These are phyloP conservation scores for Hapsidospora chrysogenum DNA, from an alignment of 495 filamentous ascomycete genomes.

Conservation along the genomic window DNA sequence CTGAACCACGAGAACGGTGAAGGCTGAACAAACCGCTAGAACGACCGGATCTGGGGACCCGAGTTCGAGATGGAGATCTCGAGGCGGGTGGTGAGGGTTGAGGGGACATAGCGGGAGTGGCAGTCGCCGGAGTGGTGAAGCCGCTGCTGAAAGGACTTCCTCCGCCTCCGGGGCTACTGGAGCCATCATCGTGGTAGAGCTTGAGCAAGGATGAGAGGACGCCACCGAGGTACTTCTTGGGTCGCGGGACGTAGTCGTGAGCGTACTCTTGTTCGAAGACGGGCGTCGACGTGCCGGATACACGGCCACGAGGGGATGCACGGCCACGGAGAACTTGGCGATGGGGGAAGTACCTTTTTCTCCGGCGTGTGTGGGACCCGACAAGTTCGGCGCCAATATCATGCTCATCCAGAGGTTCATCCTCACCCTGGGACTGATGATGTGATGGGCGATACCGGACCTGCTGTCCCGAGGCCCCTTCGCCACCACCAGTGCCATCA, in stretches of 20 bases:
- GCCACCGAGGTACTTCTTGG: constrained; percentile 55
- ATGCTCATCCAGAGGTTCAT: constrained; percentile 11
- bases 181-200: constrained; percentile 37
- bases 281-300: constrained; percentile 6
- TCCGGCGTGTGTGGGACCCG: constrained; percentile 29
- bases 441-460: neutral
- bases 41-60: constrained; percentile 8
- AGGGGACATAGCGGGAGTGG: constrained; percentile 20
- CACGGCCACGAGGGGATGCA: constrained; percentile 2
- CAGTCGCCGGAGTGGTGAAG: constrained; percentile 13
- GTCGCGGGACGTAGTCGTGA: constrained; percentile 50
- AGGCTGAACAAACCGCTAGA: neutral
- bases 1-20: constrained; percentile 4
- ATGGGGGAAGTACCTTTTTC: constrained; percentile 8
- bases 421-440: neutral
- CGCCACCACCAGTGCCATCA: constrained; percentile 4
- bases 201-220: constrained; percentile 66
- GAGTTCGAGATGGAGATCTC: constrained; percentile 44
- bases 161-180: neutral
- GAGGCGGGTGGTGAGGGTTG: constrained; percentile 32
- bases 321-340: neutral
- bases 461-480: neutral
- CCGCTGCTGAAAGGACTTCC: constrained; percentile 6
- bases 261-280: constrained; percentile 18
- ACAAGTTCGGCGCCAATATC: constrained; percentile 32